Percentiles rank a stretch among this genome's conserved stretches.
Evolutionary conservation across 78 protist genomes (phyloP).

Genomic region (Dictyostelium firmibasis): DNA sequence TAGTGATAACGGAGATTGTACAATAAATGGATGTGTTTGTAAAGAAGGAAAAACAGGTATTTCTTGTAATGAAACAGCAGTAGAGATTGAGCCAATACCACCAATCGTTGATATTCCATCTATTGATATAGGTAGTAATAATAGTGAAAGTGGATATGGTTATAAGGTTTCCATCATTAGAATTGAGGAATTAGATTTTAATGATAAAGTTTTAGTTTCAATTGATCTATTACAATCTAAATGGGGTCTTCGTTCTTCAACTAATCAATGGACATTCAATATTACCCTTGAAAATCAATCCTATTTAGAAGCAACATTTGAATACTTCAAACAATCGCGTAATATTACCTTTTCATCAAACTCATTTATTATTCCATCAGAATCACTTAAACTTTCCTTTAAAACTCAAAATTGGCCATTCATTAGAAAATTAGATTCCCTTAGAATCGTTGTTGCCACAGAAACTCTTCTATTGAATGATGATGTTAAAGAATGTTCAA

Average conservation of each 20-base stretch:
- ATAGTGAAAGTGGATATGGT: background rate
- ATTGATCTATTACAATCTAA: background rate
- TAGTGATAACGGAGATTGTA: background rate
- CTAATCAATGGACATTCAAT: background rate
- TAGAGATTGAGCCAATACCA: background rate
- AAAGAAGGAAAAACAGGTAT: background rate
- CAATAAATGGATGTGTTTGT: background rate
- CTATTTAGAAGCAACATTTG: background rate
- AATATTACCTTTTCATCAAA: background rate
- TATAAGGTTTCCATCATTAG: background rate
- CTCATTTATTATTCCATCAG: background rate
- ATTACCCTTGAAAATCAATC: background rate
- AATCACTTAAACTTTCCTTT: conserved; percentile 1
- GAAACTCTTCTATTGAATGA: background rate
- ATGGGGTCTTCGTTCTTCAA: background rate
- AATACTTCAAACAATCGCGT: conserved; percentile 2
- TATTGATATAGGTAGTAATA: background rate
- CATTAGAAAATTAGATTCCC: background rate
- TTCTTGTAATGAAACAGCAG: conserved; percentile 4
- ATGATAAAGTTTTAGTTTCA: background rate
- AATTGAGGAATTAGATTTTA: background rate
- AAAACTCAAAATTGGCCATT: conserved; percentile 8
- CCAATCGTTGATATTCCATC: background rate
- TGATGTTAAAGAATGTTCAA: background rate
- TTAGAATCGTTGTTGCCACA: background rate